Base-by-base conservation (phyloP, 2,329 filamentous ascomycete genomes). In the Colletotrichum magnum region DNA sequence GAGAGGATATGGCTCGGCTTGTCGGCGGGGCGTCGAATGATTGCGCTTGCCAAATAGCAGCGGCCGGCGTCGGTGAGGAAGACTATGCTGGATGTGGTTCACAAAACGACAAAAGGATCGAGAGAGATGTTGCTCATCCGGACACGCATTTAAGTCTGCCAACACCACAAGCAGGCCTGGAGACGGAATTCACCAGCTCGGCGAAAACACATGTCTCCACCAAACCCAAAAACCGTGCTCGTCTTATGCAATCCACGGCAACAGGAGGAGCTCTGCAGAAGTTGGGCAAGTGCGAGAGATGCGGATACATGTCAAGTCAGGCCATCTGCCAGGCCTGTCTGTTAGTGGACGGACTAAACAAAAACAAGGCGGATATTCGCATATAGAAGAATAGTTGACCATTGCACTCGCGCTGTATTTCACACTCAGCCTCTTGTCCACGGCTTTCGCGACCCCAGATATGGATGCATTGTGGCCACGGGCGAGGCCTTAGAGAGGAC, bases 221-320 rank as follows among this genome's bases (percentile, higher is more conserved):
- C 28, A n/a, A 24, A 51, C 15, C 13, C 41, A 15, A 43, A n/a
- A 54, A 13, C 4, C 39, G 32, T 12, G 13, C 32, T 36, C 32
- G 47, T 15, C 39, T 36, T 13, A 7, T 24, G 18, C 52, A 43
- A 18, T 21, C 58, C 15, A 15, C 28, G n/a, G 12, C 39, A 24
- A 12, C 28, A 6, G 43, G 47, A 15, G 39, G 13, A 12, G 28
- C 58, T 7, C 87, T 89, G 75, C 93, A 95, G 79, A 90, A 91
- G 15, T 87, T 98, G 73, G 94, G 95, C 2, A 91, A 90, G 72
- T 99, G 96, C 77, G 89, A 92, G 76, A 91, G 89, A 60, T 99
- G 96, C 75, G 96, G 96, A 15, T 99, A 98, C 78, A 93, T 99
- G 80, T 97, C 96, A 2, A 98, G 95, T 75, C 96, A 99, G 80